These are phyloP conservation scores for Colletotrichum sidae DNA, from an alignment of 2,329 filamentous ascomycete genomes.

Conservation along the genomic window DNA sequence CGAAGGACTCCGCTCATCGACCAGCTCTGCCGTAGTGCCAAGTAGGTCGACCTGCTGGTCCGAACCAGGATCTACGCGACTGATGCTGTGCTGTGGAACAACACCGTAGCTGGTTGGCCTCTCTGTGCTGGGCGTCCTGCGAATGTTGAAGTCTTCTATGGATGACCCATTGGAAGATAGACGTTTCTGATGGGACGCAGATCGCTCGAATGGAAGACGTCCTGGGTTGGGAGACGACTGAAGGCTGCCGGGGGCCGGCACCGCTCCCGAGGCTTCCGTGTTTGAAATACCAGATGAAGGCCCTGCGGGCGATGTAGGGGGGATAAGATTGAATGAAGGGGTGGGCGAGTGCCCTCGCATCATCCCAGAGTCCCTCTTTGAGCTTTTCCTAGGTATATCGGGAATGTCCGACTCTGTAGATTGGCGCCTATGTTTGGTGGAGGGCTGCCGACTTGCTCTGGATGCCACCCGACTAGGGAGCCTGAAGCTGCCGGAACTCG, in stretches of 20 bases:
- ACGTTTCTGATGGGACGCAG: constrained; percentile 61
- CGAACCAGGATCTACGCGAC: constrained; percentile 62
- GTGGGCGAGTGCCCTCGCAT: constrained; percentile 47
- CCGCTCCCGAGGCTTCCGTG: constrained; percentile 22
- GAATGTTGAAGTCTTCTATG: constrained; percentile 58
- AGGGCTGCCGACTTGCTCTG: constrained; percentile 60
- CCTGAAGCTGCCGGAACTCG: constrained; percentile 69
- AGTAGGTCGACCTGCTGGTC: constrained; percentile 58
- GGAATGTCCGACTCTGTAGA: constrained; percentile 57
- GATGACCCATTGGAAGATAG: constrained; percentile 62
- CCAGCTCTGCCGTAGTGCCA: constrained; percentile 67
- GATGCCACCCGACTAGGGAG: constrained; percentile 73
- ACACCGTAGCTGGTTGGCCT: constrained; percentile 66
- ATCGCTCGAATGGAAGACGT: constrained; percentile 67
- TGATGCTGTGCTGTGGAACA: constrained; percentile 69
- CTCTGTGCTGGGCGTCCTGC: constrained; percentile 52
- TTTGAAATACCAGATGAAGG: constrained; percentile 19
- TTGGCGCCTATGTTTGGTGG: constrained; percentile 47
- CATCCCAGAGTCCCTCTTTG: constrained; percentile 67
- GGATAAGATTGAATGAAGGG: constrained; percentile 50
- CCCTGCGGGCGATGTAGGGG: constrained; percentile 28
- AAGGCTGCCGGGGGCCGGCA: constrained; percentile 2
- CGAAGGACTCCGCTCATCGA: constrained; percentile 51
- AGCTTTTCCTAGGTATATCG: constrained; percentile 78
- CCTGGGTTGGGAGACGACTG: constrained; percentile 21